Evolutionary conservation across 164 flowering plant species (phyloP).

Genomic region (Stephania yunnanensis): DNA sequence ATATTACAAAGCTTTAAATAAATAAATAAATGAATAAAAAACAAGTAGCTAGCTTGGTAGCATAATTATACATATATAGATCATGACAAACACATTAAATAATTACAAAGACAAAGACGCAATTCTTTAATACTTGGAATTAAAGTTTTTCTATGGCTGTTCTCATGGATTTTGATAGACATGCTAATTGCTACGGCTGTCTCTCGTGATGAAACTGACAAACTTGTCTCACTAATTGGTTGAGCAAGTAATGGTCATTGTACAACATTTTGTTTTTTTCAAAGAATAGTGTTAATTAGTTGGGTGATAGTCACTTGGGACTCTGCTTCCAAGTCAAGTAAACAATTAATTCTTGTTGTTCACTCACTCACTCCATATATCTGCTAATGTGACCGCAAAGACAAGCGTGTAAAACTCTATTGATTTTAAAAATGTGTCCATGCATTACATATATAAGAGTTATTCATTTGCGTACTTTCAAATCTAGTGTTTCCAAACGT

Average conservation of each 20-base stretch:
- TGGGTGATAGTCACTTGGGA: background rate
- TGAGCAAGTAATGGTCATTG: background rate
- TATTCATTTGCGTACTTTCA: background rate
- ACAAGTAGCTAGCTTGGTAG: background rate
- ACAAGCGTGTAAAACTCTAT: background rate
- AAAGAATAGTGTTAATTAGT: no score
- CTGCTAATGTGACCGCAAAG: background rate
- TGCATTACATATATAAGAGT: background rate
- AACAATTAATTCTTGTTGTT: background rate
- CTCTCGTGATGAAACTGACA: slow-evolving; percentile 1
- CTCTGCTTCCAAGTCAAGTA: background rate
- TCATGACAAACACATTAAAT: background rate
- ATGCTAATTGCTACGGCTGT: background rate
- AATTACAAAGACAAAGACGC: background rate
- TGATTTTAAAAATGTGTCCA: no score
- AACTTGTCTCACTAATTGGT: background rate
- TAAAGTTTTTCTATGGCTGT: background rate
- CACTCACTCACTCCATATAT: background rate
- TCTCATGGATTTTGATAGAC: background rate
- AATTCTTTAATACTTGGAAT: background rate
- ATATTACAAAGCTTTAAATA: no score
- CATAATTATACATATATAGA: background rate
- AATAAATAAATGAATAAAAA: background rate
- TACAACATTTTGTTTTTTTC: no score
- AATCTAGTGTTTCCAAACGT: background rate